Base-by-base conservation (phyloP, 306 rosid genomes). In the Canavalia ensiformis region DNA sequence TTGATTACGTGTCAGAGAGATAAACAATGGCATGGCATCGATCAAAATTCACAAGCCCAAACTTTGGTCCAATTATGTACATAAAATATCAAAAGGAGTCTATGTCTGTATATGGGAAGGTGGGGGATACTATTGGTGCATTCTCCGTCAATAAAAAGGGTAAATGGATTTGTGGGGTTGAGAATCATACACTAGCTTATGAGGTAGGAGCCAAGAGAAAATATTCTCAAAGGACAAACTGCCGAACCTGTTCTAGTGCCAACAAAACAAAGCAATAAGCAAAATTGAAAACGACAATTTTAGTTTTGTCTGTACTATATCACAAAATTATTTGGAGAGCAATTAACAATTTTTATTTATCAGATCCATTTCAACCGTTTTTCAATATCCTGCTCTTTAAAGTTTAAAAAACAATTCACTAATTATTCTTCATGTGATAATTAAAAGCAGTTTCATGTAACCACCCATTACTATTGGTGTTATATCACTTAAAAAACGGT, bases 161-260 rank as follows among this genome's bases (percentile, higher is more conserved):
- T 7, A 64, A 84, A 78, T 13, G 84, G 88, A 88, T 94, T 86
- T 88, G 93, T 91, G 85, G 94, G 94, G 94, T 81, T 82, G 31
- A 18, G 52, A 31, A 65, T 80, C 82, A 78, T 82, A 80, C 46
- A 74, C 74, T 79, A 51, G 50, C 79, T 64, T 45, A 58, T 46
- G 41, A 47, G 62, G 74, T 25, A 37, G 25, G 59, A 68, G 81
- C 72, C 88, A 76, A 82, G 10, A 81, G 63, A 80, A 75, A 75
- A 84, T 84, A 83, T 86, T 83, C 76, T 73, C 78, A 30, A 51
- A 78, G 81, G 58, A 80, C 84, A 60, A 79, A 78, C 79, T 82
- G 59, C 46, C 57, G 11, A 13, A 9, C 59, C 68, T 67, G 39
- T 54, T 74, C 68, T 63, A 73, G 56, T 51, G 34, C 41, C 52